Conservation (phyloP, 257 asterid genomes). For the Salvia hispanica region DNA sequence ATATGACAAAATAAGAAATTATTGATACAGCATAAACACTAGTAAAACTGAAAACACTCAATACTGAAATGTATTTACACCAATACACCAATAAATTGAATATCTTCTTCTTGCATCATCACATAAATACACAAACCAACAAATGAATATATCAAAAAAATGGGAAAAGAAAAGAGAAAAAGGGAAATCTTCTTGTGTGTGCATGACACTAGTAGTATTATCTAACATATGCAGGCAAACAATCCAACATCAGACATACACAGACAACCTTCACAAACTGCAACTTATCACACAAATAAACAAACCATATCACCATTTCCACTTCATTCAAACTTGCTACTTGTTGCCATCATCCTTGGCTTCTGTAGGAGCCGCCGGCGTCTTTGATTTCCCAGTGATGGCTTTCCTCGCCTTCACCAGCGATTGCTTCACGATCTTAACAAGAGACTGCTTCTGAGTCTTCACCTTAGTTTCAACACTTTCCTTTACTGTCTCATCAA, state of each 20-base stretch:
- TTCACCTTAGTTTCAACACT: conserved; percentile 24
- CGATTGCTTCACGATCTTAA: conserved; percentile 82
- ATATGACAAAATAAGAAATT: no score
- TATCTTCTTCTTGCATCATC: conserved; percentile 41
- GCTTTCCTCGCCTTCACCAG: conserved; percentile 93
- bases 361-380: conserved; percentile 43
- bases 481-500: conserved; percentile 27
- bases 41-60: conserved; percentile 7
- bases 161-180: neutral
- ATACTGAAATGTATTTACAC: conserved; percentile 40
- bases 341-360: conserved; percentile 48
- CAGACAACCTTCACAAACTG: conserved; percentile 28
- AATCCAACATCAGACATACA: conserved; percentile 38
- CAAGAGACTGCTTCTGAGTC: conserved; percentile 64
- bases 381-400: conserved; percentile 76
- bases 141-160: conserved; percentile 33
- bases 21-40: neutral
- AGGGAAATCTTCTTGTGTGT: conserved; percentile 26
- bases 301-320: conserved; percentile 33
- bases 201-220: conserved; percentile 31
- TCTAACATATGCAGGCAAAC: conserved; percentile 44
- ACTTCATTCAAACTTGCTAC: conserved; percentile 30
- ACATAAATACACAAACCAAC: conserved; percentile 52
- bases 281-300: conserved; percentile 46
- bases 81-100: conserved; percentile 45